Evolutionary conservation across 305 asterid species (phyloP).

Genomic region (Rubia occidens): DNA sequence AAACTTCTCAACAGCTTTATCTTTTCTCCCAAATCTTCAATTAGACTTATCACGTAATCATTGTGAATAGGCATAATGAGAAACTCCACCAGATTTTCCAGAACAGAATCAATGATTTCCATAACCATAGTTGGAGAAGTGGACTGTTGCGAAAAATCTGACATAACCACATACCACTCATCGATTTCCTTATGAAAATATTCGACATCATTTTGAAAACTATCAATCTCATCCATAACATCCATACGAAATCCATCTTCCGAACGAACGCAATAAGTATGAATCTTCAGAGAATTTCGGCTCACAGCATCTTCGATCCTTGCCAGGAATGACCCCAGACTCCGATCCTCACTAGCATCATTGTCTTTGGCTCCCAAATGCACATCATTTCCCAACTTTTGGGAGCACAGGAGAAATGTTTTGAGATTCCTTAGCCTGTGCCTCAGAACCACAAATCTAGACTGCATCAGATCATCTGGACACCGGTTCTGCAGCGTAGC

Average conservation of each 20-base stretch:
- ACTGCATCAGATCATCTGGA: not conserved
- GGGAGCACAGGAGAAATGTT: slow-evolving; percentile 1
- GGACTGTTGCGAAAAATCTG: not conserved
- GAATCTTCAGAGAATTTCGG: slow-evolving; percentile 3
- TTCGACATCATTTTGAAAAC: not conserved
- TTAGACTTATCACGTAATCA: not conserved
- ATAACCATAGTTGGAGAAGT: not conserved
- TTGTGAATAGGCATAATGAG: slow-evolving; percentile 10
- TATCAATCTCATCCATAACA: not conserved
- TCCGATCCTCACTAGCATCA: not conserved
- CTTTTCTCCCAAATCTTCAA: not conserved
- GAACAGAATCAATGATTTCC: slow-evolving; percentile 9
- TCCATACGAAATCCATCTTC: not conserved
- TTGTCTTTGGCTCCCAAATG: not conserved
- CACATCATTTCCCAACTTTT: not conserved
- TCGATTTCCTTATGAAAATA: slow-evolving; percentile 1
- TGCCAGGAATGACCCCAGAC: not conserved
- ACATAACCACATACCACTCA: not conserved
- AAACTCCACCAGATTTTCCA: slow-evolving; percentile 8
- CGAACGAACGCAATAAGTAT: not conserved
- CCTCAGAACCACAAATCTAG: not conserved
- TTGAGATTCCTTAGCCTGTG: slow-evolving; percentile 7
- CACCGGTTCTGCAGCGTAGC: slow-evolving; percentile 1
- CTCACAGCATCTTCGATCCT: slow-evolving; percentile 1
- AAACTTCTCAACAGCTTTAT: slow-evolving; percentile 1